These are phyloP conservation scores for Jaltomata sinuosa DNA, from an alignment of 257 asterid species.

Conservation along the genomic window DNA sequence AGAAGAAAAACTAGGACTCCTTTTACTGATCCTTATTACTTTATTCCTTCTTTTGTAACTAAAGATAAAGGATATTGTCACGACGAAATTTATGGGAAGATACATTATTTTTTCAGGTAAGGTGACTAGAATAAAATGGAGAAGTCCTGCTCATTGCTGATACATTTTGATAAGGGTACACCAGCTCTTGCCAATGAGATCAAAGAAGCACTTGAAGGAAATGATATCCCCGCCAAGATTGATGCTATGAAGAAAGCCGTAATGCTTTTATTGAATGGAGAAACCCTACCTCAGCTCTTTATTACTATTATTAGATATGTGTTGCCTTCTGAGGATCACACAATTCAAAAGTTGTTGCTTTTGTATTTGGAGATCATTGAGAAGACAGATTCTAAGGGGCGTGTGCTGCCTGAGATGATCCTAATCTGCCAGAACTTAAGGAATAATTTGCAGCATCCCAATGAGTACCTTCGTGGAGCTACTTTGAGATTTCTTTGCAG, in stretches of 20 bases:
- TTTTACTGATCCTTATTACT: neutral
- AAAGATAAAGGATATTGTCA: neutral
- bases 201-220: conserved; percentile 89
- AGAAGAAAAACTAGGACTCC: neutral
- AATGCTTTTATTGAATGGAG: conserved; percentile 89
- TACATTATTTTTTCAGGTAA: neutral
- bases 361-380: conserved; percentile 80
- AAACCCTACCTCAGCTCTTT: conserved; percentile 80
- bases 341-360: conserved; percentile 66
- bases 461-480: conserved; percentile 86
- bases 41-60: neutral
- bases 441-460: conserved; percentile 85
- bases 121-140: conserved; percentile 46
- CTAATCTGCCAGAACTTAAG: conserved; percentile 84
- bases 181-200: conserved; percentile 90
- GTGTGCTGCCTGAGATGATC: conserved; percentile 82
- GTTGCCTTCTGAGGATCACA: conserved; percentile 83
- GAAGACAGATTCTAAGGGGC: conserved; percentile 79
- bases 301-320: conserved; percentile 80
- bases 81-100: neutral
- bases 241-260: conserved; percentile 89
- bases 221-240: conserved; percentile 62
- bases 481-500: conserved; percentile 91
- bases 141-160: conserved; percentile 71
- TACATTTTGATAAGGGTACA: conserved; percentile 84